Conservation (phyloP, 257 asterid genomes). For the Lycium ferocissimum region DNA sequence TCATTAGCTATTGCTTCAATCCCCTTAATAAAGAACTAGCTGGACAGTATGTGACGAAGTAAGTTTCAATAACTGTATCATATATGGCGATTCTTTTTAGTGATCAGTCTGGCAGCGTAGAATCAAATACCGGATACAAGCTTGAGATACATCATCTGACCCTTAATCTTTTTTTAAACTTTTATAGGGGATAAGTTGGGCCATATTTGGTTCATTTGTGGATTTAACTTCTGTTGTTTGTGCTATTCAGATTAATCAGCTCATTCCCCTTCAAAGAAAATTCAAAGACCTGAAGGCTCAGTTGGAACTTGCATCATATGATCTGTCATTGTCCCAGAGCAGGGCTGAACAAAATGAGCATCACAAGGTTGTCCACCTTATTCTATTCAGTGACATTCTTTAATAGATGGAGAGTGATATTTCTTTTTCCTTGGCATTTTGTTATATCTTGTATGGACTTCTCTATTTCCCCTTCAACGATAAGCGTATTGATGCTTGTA, state of each 20-base stretch:
- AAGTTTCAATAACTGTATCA: slow-evolving; percentile 6
- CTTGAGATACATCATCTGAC: slow-evolving; percentile 10
- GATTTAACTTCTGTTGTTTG: slow-evolving; percentile 23
- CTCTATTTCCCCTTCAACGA: background rate
- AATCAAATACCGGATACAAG: background rate
- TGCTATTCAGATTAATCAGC: slow-evolving; percentile 72
- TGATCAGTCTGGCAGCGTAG: background rate
- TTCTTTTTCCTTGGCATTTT: background rate
- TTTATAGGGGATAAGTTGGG: background rate
- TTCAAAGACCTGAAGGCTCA: slow-evolving; percentile 81
- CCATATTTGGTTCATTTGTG: background rate
- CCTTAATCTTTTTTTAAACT: background rate
- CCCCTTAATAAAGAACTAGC: slow-evolving; percentile 19
- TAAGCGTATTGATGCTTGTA: background rate
- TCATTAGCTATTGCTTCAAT: background rate
- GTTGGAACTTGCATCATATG: slow-evolving; percentile 90
- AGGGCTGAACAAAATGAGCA: slow-evolving; percentile 97
- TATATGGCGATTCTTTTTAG: background rate
- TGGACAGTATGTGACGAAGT: background rate
- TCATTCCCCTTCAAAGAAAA: slow-evolving; percentile 86
- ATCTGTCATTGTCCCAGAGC: slow-evolving; percentile 78
- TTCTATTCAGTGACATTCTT: background rate
- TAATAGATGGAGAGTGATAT: background rate
- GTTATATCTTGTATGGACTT: background rate
- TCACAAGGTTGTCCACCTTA: slow-evolving; percentile 73